These are phyloP conservation scores for Geotrichum cucujoidarum DNA, from an alignment of 1,139 yeast genomes.

Conservation along the genomic window DNA sequence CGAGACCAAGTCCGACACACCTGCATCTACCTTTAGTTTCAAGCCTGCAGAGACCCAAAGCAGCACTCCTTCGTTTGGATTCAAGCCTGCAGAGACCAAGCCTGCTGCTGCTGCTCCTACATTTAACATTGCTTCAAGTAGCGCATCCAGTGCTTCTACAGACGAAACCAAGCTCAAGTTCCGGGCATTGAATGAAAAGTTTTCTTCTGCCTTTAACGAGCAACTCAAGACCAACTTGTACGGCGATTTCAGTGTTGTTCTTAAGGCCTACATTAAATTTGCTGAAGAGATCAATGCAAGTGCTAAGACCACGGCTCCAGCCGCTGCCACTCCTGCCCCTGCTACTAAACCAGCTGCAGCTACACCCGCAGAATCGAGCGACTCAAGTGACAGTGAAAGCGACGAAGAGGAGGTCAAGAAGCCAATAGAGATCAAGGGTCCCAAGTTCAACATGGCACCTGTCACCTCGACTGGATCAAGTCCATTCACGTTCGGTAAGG, in stretches of 20 bases:
- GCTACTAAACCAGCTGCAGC: constrained; percentile 3
- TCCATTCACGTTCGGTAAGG: constrained; percentile 42
- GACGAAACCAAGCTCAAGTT: constrained; percentile 8
- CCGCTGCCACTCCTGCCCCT: constrained; percentile 1
- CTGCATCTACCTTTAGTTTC: background rate
- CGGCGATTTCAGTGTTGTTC: constrained; percentile 8
- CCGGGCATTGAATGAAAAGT: constrained; percentile 12
- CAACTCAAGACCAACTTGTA: constrained; percentile 8
- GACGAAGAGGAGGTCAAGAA: constrained; percentile 8
- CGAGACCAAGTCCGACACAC: background rate
- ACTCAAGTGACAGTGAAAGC: background rate
- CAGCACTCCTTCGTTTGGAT: background rate
- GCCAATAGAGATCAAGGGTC: constrained; percentile 46
- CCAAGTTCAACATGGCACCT: constrained; percentile 49
- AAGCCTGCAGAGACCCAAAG: background rate
- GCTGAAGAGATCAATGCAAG: constrained; percentile 8
- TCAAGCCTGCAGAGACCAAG: background rate
- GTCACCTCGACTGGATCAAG: constrained; percentile 52
- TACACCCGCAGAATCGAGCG: background rate
- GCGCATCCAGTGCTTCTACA: background rate
- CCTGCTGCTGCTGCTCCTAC: background rate
- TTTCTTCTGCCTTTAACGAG: constrained; percentile 1
- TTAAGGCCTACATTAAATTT: constrained; percentile 9
- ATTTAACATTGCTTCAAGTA: background rate
- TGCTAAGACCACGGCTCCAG: background rate